phyloP scores from a whole-genome alignment of 1,284 basidiomycete genomes.

The Coniferiporia weirii region DNA sequence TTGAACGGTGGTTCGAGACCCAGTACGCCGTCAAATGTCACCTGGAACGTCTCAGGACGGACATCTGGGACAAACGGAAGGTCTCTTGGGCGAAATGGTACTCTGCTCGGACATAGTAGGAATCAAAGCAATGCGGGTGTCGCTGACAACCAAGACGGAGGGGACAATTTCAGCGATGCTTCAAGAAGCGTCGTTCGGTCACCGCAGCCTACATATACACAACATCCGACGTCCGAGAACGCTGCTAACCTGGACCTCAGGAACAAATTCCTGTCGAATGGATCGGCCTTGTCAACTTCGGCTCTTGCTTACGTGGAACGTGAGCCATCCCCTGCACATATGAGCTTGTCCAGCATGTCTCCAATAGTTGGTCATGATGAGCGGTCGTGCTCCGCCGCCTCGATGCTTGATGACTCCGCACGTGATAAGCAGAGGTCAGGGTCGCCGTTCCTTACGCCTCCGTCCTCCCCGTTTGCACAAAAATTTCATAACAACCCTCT shows the following conservation, averaged over 20 bases:
- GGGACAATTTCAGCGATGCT: not conserved
- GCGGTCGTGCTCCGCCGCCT: not conserved
- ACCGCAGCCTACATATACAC: constrained; percentile 6
- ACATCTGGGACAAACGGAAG: constrained; percentile 5
- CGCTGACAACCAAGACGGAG: constrained; percentile 2
- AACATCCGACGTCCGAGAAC: constrained; percentile 34
- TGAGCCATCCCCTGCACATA: constrained; percentile 6
- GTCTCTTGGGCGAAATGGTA: constrained; percentile 28
- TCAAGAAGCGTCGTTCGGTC: not conserved
- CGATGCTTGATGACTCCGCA: not conserved
- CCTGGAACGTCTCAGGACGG: constrained; percentile 38
- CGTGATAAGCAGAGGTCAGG: constrained; percentile 22
- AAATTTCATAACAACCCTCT: constrained; percentile 45
- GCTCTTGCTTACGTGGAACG: constrained; percentile 14
- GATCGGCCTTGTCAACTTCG: constrained; percentile 13
- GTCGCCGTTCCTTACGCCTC: constrained; percentile 24
- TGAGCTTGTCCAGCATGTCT: not conserved
- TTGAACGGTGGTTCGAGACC: constrained; percentile 57
- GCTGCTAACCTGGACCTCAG: constrained; percentile 50
- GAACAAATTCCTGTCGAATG: constrained; percentile 36
- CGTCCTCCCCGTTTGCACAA: constrained; percentile 47
- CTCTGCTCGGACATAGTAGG: constrained; percentile 44
- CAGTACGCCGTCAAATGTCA: constrained; percentile 67
- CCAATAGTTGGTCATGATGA: constrained; percentile 2
- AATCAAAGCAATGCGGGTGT: constrained; percentile 45